Conservation (phyloP, 495 filamentous ascomycete genomes). For the Neurospora sp. region DNA sequence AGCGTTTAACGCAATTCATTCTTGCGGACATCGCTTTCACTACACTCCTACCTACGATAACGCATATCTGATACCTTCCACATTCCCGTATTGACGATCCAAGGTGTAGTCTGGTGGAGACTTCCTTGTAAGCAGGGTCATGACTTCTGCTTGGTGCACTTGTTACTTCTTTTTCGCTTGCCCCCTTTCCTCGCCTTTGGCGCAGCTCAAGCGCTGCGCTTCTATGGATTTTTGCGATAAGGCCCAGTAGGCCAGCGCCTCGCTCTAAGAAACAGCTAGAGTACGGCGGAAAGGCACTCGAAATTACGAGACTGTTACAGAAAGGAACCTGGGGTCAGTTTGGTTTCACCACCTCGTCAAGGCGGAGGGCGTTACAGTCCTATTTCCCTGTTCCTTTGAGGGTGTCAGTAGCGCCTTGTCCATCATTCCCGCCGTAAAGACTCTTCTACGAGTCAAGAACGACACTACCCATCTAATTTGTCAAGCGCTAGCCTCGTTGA, state of each 20-base stretch:
- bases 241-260: background rate
- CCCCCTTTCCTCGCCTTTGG: background rate
- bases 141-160: background rate
- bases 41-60: background rate
- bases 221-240: background rate
- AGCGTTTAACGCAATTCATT: background rate
- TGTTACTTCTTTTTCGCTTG: background rate
- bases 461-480: background rate
- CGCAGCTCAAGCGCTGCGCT: background rate
- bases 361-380: background rate
- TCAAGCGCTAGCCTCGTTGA: background rate
- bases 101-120: background rate
- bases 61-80: background rate
- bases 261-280: background rate
- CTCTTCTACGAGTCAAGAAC: background rate
- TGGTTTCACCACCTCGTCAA: background rate
- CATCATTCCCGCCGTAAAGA: background rate
- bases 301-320: background rate
- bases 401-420: background rate
- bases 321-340: background rate
- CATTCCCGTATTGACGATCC: background rate
- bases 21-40: background rate
- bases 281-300: background rate
- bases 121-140: background rate
- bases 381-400: background rate